phyloP scores from a whole-genome alignment of 371 early-diverging fungal genomes.

The Actinomortierella wolfii region DNA sequence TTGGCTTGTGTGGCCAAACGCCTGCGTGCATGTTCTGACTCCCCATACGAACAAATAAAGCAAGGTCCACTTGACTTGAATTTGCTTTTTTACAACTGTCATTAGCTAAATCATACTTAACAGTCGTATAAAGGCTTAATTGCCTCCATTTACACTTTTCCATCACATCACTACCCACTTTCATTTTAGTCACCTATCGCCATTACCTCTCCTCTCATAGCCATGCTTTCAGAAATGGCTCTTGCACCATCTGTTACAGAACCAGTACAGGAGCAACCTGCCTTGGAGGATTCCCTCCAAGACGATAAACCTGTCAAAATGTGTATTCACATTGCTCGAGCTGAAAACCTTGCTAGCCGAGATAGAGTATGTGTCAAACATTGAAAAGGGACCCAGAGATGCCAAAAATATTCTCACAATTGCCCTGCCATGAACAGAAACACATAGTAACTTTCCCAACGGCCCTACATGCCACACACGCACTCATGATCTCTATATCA shows the following conservation, averaged over 20 bases:
- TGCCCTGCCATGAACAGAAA: constrained; percentile 29
- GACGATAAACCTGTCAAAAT: constrained; percentile 29
- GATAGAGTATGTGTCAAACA: constrained; percentile 29
- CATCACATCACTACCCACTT: no score
- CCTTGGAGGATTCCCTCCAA: constrained; percentile 17
- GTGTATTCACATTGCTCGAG: constrained; percentile 29
- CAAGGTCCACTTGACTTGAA: no score
- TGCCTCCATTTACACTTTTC: no score
- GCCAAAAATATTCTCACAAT: constrained; percentile 8
- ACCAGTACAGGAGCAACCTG: constrained; percentile 36
- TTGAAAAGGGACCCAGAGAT: constrained; percentile 1
- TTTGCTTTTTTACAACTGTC: no score
- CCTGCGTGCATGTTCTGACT: no score
- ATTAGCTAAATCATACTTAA: no score
- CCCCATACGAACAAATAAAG: no score
- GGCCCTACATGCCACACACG: constrained; percentile 39
- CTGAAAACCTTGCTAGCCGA: constrained; percentile 33
- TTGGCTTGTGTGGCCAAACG: no score
- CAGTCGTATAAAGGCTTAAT: no score
- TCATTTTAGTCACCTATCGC: constrained; percentile 1
- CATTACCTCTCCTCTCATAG: constrained; percentile 1
- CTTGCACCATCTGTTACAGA: constrained; percentile 11
- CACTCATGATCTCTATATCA: background rate
- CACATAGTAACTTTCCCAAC: constrained; percentile 41
- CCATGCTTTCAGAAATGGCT: constrained; percentile 17